Evolutionary conservation across 805 yeast species (phyloP).

Genomic region (Jamesozyma jinghongensis): DNA sequence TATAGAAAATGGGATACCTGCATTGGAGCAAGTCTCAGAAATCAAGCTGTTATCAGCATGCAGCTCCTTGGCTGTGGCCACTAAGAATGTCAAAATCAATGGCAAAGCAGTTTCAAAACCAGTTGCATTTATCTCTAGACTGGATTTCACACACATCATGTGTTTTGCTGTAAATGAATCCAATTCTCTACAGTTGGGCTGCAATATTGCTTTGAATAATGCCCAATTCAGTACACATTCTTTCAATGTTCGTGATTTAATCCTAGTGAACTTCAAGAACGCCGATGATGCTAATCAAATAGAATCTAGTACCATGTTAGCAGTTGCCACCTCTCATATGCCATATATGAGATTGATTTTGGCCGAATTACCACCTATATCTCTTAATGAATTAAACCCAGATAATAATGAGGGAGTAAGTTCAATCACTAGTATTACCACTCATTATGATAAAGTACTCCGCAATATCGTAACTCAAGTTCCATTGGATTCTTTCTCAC

Average conservation of each 20-base stretch:
- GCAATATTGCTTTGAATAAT: conserved; percentile 55
- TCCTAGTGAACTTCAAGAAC: conserved; percentile 45
- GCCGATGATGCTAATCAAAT: not conserved
- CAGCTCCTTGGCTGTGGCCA: conserved; percentile 38
- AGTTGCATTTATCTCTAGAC: conserved; percentile 45
- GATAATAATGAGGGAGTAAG: not conserved
- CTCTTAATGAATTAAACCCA: not conserved
- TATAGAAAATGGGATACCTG: conserved; percentile 2
- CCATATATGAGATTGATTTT: conserved; percentile 68
- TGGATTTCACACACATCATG: conserved; percentile 50
- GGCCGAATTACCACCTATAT: conserved; percentile 34
- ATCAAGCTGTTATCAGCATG: conserved; percentile 42
- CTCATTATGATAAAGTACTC: conserved; percentile 21
- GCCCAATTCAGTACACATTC: conserved; percentile 60
- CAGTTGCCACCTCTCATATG: conserved; percentile 66
- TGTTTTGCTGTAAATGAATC: conserved; percentile 27
- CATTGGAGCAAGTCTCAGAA: conserved; percentile 14
- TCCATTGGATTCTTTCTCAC: conserved; percentile 24
- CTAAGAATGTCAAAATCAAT: conserved; percentile 7
- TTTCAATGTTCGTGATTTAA: conserved; percentile 33
- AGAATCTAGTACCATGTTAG: conserved; percentile 26
- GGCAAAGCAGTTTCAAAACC: conserved; percentile 21
- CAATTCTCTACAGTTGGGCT: conserved; percentile 28
- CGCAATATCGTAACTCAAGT: conserved; percentile 24
- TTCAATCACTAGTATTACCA: not conserved